Evolutionary conservation across 2,329 filamentous ascomycete genomes (phyloP).

Genomic region (Blastomyces emzantsi): DNA sequence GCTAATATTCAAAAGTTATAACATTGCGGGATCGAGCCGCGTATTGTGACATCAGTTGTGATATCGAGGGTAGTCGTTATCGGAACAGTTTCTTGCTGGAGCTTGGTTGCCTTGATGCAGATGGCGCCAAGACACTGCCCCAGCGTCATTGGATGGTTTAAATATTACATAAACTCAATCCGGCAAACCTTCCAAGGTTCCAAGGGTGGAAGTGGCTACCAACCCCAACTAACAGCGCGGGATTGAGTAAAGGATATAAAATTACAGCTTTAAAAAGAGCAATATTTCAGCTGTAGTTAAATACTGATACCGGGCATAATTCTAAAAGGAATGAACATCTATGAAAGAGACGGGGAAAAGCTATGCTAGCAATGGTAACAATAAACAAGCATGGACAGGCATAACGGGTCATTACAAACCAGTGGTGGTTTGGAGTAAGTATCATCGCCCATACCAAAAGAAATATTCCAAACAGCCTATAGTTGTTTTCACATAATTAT

Average conservation of each 20-base stretch:
- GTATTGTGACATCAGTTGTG: slow-evolving; percentile 2
- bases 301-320: background rate
- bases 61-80: background rate
- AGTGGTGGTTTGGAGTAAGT: background rate
- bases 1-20: slow-evolving; percentile 18
- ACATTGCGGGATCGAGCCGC: slow-evolving; percentile 12
- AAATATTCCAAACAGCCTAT: background rate
- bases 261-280: too few relatives aligned
- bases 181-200: background rate
- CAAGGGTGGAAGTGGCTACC: background rate
- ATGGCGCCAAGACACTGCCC: background rate
- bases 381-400: background rate
- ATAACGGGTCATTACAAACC: background rate
- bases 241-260: background rate
- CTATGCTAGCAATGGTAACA: background rate
- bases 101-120: background rate
- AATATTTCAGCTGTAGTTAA: background rate
- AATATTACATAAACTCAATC: background rate
- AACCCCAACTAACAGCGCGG: too few relatives aligned
- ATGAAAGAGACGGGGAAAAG: too few relatives aligned
- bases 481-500: slow-evolving; percentile 30
- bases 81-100: background rate
- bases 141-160: background rate
- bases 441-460: slow-evolving; percentile 4
- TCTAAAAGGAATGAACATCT: background rate